phyloP scores from a whole-genome alignment of 2,329 filamentous ascomycete species.

The Fusarium sp. region DNA sequence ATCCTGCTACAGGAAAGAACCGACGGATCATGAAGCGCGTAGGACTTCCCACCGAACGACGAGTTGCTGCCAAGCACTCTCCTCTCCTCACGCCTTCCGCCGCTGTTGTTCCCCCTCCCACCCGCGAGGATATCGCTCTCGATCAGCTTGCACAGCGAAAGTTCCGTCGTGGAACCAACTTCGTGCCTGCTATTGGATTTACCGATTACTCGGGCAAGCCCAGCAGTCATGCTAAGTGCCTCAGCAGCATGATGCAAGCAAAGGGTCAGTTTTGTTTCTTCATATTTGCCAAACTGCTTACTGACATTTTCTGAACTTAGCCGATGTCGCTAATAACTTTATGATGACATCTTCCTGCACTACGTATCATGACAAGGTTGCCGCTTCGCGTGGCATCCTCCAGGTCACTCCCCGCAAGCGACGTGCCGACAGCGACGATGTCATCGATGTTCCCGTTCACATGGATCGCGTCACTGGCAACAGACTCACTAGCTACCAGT shows the following conservation, averaged over 20 bases:
- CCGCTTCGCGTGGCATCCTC: conserved; percentile 16
- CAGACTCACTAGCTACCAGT: conserved; percentile 45
- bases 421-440: conserved; percentile 32
- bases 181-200: conserved; percentile 2
- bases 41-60: conserved; percentile 23
- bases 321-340: conserved; percentile 46
- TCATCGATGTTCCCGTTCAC: conserved; percentile 7
- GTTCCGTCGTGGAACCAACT: conserved; percentile 15
- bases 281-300: neutral
- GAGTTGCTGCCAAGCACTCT: conserved; percentile 1
- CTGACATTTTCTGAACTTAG: conserved; percentile 43
- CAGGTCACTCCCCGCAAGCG: conserved; percentile 51
- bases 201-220: conserved; percentile 18
- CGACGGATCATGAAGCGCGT: conserved; percentile 54
- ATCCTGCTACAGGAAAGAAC: conserved; percentile 41
- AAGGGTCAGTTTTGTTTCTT: conserved; percentile 46
- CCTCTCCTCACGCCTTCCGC: neutral
- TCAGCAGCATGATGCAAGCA: conserved; percentile 45
- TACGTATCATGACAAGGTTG: conserved; percentile 22
- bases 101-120: neutral
- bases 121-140: conserved; percentile 18
- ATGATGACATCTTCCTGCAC: conserved; percentile 33
- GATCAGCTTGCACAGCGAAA: conserved; percentile 26
- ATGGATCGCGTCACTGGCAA: conserved; percentile 45
- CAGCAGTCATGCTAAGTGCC: conserved; percentile 18